Evolutionary conservation across 768 basidiomycete genomes (phyloP), one percentile per base, ranked within the genome.

Genomic region (Boletus tylopilopsis): DNA sequence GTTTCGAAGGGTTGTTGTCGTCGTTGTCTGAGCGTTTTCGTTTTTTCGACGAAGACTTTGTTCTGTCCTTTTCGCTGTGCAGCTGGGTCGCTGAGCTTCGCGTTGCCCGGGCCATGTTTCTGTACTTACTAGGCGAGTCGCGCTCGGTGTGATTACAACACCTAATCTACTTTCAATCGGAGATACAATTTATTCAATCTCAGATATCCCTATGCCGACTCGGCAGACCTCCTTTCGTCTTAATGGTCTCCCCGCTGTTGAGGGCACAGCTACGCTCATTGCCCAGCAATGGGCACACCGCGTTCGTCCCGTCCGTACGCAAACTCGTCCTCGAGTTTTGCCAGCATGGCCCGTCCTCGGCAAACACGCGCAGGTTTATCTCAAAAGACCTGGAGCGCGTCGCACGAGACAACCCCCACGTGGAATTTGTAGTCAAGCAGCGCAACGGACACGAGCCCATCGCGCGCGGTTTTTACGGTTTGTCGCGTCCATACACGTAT

Each of bases 291-390:
- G 90, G 90, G 2, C 87, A 87, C 63, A 64, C 70, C 36, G 73
- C 81, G 1, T 94, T 87, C 68, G 68, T 90, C 4, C 88, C 91
- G 2, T 82, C 82, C 53, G 75, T 88, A n/a, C 75, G 89, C 48
- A 94, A 92, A 63, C 74, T 95, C 52, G 90, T 95, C 55, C 81
- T 95, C 64, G 89, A 93, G 69, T 94, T 80, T 68, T 92, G 91
- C 70, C 84, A 94, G 61, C 80, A 79, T 46, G 88, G 85, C 80
- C 81, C 86, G 1, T 84, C 89, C 4, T 91, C 89, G 1, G 69
- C 76, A 38, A 82, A 82, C 61, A 75, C 87, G 7, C 84, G 91
- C 59, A 77, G 74, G 23, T 94, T 79, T 66, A 69, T 95, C 61
- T 67, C 73, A 61, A 81, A 78, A 47, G 74, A 82, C 53, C 73